Base-by-base conservation (phyloP, 73 alveolate species). In the Blepharisma stoltei region DNA sequence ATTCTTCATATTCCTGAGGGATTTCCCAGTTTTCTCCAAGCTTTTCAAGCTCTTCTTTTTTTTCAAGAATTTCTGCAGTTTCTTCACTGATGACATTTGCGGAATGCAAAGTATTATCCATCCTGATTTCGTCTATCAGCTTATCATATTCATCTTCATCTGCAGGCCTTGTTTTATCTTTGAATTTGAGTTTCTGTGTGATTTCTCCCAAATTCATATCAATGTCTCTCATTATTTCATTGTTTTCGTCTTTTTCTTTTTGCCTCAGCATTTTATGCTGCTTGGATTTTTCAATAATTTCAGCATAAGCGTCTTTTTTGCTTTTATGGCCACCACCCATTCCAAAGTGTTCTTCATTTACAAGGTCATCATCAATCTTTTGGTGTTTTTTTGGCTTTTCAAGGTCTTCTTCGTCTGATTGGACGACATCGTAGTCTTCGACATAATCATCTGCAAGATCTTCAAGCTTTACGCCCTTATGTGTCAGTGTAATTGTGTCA, bases 11-110 rank as follows among this genome's bases (percentile, higher is more conserved):
- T 14, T 60, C 45, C 23, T 60, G 46, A 60, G 73, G 73, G 14
- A 60, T 38, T 20, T n/a, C 73, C 73, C 73, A 60, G 23, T 60
- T 60, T 25, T 60, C 73, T 25, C 73, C 73, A 60, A 9, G n/a
- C 23, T 60, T 38, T 25, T 18, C 45, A n/a, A n/a, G 11, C 23
- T n/a, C 73, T 1, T 25, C 45, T 60, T 38, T 60, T 8, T 8
- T 25, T 60, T 60, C 49, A 32, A 32, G 41, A 32, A 32, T 32
- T 60, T 25, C 23, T 20, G 38, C 38, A 2, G 37, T 20, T 60
- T 18, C 11, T 8, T 60, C 23, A 20, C 14, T 25, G n/a, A 18
- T 60, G 46, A n/a, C 73, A 52, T 52, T 14, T 18, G 14, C 73
- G 2, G 73, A n/a, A 20, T 14, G 37, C 38, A 60, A 8, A 14